A percentile compares a stretch with the other conserved stretches of the same genome.
phyloP scores from a whole-genome alignment of 192 early-diverging fungal species.

The Piromyces finnis region DNA sequence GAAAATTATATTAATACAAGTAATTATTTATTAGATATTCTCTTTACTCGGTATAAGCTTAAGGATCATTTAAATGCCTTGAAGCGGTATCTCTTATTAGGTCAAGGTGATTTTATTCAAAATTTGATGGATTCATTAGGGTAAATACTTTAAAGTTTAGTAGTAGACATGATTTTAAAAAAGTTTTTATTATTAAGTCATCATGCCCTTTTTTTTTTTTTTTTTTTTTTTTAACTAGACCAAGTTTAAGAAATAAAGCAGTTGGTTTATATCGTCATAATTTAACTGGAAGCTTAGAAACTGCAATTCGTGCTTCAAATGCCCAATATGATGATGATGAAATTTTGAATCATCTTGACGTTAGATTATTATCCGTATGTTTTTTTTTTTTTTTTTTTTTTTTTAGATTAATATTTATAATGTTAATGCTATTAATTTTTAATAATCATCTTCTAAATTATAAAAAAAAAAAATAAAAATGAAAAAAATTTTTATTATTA shows the following conservation, averaged over 20 bases:
- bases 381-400: no score
- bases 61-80: slow-evolving; percentile 72
- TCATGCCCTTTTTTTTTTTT: no score
- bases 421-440: no score
- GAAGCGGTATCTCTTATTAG: slow-evolving; percentile 75
- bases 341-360: slow-evolving; percentile 58
- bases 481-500: no score
- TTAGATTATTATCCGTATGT: slow-evolving; percentile 46
- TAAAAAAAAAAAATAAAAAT: no score
- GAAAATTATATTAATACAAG: slow-evolving; percentile 50
- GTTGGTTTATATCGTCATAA: slow-evolving; percentile 62
- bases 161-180: no score
- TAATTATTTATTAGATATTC: slow-evolving; percentile 51
- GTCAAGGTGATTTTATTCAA: slow-evolving; percentile 89
- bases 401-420: no score
- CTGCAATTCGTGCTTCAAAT: slow-evolving; percentile 72
- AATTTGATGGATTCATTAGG: slow-evolving; percentile 68
- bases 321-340: slow-evolving; percentile 68
- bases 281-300: slow-evolving; percentile 65
- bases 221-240: no score
- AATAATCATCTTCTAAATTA: no score
- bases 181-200: no score
- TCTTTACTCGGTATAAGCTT: slow-evolving; percentile 63
- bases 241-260: not conserved
- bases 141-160: no score